Conservation (phyloP, 352 stramenopile species). For the Globisporangium viniferum region DNA sequence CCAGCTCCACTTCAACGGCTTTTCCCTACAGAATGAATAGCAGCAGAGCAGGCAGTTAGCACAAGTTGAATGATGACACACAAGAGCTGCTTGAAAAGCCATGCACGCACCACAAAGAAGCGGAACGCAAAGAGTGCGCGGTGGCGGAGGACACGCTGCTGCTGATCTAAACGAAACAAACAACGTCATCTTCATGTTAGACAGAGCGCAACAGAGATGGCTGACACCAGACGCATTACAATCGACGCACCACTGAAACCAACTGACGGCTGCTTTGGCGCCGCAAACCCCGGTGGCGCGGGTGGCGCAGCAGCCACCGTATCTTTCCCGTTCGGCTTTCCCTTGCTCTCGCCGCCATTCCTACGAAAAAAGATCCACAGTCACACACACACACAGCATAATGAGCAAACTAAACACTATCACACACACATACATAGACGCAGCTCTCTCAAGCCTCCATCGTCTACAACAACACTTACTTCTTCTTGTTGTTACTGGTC, state of each 20-base stretch:
- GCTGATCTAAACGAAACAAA: constrained; percentile 29
- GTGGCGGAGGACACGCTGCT: constrained; percentile 71
- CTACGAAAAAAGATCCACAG: constrained; percentile 1
- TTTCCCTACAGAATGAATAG: constrained; percentile 37
- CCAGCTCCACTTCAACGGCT: constrained; percentile 64
- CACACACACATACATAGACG: background rate
- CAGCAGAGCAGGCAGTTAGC: background rate
- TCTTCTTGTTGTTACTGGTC: constrained; percentile 31
- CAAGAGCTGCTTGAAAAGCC: background rate
- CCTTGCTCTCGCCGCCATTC: constrained; percentile 7
- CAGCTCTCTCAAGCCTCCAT: background rate
- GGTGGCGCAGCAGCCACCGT: background rate
- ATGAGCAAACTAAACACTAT: background rate
- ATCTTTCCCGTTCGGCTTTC: constrained; percentile 18
- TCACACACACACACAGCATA: background rate
- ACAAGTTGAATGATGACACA: background rate
- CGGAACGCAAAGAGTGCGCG: constrained; percentile 79
- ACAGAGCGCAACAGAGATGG: background rate
- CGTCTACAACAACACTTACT: constrained; percentile 18
- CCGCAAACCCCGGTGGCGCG: constrained; percentile 5
- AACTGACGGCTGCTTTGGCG: constrained; percentile 6
- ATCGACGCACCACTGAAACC: constrained; percentile 18
- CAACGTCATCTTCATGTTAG: too few relatives aligned
- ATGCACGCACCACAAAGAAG: constrained; percentile 48
- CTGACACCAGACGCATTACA: background rate